Evolutionary conservation across 371 early-diverging fungal species (phyloP), one percentile per base, ranked within the genome.

Genomic region (Apophysomyces elegans): DNA sequence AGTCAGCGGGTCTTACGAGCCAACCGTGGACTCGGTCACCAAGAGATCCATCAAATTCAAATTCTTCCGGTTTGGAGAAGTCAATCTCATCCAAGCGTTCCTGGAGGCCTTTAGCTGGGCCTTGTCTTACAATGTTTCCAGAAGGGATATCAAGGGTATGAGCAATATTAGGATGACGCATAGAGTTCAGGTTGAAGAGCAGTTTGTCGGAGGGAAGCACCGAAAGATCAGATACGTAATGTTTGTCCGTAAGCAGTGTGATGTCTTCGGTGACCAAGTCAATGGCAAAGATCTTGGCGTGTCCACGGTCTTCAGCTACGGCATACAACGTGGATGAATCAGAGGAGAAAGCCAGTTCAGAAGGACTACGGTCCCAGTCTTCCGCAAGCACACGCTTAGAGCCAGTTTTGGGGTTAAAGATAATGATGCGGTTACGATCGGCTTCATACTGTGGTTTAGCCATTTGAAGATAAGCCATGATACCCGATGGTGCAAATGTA

Each of bases 381-480:
- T 76, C 63, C 37, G 84, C 88, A 26, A 92, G 65, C 4, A 70
- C 58, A 0, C 60, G 62, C 14, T 69, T 69, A 43, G 62, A 58
- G 9, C 77, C 74, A 0, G 79, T 77, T n/a, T 75, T 47, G 16
- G 78, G 76, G 58, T 88, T 78, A 63, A 88, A 86, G 16, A 91
- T 16, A 39, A 87, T 70, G 38, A 95, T 88, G 16, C 84, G 84
- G 71, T 91, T 92, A 57, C 88, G 86, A 64, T 94, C 95, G 0
- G 93, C 74, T 74, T 95, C 94, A 62, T 94, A 91, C 44, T 88
- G 80, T 5, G 88, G 88, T 12, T 67, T 72, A 36, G 70, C 64
- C 93, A 92, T 93, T 76, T 94, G 92, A 32, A 94, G 73, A 67
- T 88, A 95, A 5, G 89, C 89, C 5, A 95, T 73, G 26, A 72